Evolutionary conservation across 768 basidiomycete genomes (phyloP).

Genomic region (Ramaria rubella): DNA sequence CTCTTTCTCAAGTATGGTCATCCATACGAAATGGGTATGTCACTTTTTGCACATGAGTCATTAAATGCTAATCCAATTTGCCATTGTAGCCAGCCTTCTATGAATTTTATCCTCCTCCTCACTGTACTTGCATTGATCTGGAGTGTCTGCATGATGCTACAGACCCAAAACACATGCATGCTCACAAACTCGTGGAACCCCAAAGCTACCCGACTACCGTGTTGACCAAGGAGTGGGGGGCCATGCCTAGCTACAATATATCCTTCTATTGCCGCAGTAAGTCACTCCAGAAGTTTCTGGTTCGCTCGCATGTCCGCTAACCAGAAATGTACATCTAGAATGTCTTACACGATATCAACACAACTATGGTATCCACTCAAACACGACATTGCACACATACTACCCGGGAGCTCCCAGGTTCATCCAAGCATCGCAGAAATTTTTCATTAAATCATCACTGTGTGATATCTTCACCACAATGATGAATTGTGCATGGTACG

Average conservation of each 20-base stretch:
- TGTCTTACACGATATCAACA: neutral
- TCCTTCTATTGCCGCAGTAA: neutral
- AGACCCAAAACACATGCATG: too few relatives aligned
- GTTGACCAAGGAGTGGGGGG: neutral
- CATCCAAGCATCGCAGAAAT: neutral
- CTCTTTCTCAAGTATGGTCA: too few relatives aligned
- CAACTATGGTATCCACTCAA: neutral
- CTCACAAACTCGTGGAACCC: too few relatives aligned
- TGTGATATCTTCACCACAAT: neutral
- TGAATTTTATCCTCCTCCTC: too few relatives aligned
- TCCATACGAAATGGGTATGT: too few relatives aligned
- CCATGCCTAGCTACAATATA: neutral
- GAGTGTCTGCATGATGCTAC: too few relatives aligned
- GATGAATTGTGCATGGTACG: neutral
- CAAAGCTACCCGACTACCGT: neutral
- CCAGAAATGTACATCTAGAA: neutral
- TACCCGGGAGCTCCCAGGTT: neutral
- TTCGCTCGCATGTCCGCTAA: neutral
- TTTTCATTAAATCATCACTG: neutral
- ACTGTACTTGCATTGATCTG: too few relatives aligned
- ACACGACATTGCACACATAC: neutral
- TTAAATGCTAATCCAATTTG: too few relatives aligned
- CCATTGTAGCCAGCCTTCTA: too few relatives aligned
- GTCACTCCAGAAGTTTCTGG: neutral
- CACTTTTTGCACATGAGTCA: too few relatives aligned